Evolutionary conservation across 768 basidiomycete species (phyloP), one percentile per base, ranked within the genome.

Genomic region (Xanthoconium stramineum): DNA sequence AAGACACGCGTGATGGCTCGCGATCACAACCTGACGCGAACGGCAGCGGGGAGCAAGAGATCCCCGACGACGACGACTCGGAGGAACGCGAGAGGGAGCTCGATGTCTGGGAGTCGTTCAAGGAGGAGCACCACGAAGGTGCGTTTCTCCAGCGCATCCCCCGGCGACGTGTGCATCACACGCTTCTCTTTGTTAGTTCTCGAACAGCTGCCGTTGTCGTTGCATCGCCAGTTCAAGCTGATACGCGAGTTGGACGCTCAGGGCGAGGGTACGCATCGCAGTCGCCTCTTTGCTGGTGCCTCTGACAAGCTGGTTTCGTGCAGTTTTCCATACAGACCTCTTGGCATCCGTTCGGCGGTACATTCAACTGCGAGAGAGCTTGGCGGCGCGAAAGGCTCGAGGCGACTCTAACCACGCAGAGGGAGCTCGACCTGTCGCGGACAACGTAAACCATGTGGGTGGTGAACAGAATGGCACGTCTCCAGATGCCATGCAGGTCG

Each of bases 111-210:
- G 85, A 88, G 45, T 75, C 83, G 38, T 81, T 92, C 66, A 81
- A 83, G 65, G 91, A 92, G 64, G 88, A 92, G 57, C 83, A 90
- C 62, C 84, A 83, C 68, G 91, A 91, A 80, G 82, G 91, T 86
- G 42, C 47, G 77, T 37, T 58, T 14, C 3, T 42, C 35, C 33
- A 35, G 47, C 15, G 12, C 32, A 7, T 36, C 46, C 14, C 30
- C 19, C 38, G 4, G 24, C 24, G 43, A 40, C 47, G 51, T 43
- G 44, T 32, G 47, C 30, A 47, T 43, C 17, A 17, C 47, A 8
- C 17, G 53, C 20, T 15, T 3, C 5, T 8, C 8, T 28, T 6
- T 37, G 28, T 42, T 50, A 94, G 91, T 85, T 47, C 78, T 92
- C 50, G 88, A 91, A 56, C 88, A 91, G 66, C 71, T 94, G 9